Base-by-base conservation (phyloP, 441 rosid species). In the Macaranga tanarius region DNA sequence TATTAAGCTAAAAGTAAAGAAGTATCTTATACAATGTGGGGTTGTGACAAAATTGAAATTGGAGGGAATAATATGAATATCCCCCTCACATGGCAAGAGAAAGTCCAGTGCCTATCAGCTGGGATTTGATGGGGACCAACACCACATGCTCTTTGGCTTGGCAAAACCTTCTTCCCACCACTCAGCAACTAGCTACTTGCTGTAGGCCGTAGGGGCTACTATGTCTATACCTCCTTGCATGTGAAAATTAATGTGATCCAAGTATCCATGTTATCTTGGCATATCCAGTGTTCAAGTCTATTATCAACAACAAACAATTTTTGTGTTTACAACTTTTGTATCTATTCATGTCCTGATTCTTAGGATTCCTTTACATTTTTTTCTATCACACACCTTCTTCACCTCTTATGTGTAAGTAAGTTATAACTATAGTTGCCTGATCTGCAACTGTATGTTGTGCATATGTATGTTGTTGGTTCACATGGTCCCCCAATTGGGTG, bases 51-150 rank as follows among this genome's bases (percentile, higher is more conserved):
- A 12, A 19, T 40, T 52, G 56, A 19, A 52, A n/a, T 34, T 34
- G 45, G 48, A 19, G 38, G 26, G 34, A 26, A 45, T 40, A 12
- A 25, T 5, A 56, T 55, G 63, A 20, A 55, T 68, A 68, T 69
- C 64, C 64, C 50, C 45, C 5, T 62, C 74, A 70, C 60, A 57
- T 58, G 69, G 69, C 23, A 59, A 22, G 13, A 55, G 51, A n/a
- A 56, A 34, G 42, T 45, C 48, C 48, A 22, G 80, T 44, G 10
- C 42, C 75, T 19, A 57, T 76, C 79, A 61, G 31, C 42, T 38
- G 44, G 71, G 75, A 65, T 75, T 66, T 17, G 50, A 61, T 13
- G 72, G 79, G 63, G 75, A 76, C 71, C 69, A 17, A 31, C 74
- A 25, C 68, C 82, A 71, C 75, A 60, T 77, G 70, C 56, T 72